Base-by-base conservation (phyloP, 768 basidiomycete genomes). In the Chalciporus chontae region DNA sequence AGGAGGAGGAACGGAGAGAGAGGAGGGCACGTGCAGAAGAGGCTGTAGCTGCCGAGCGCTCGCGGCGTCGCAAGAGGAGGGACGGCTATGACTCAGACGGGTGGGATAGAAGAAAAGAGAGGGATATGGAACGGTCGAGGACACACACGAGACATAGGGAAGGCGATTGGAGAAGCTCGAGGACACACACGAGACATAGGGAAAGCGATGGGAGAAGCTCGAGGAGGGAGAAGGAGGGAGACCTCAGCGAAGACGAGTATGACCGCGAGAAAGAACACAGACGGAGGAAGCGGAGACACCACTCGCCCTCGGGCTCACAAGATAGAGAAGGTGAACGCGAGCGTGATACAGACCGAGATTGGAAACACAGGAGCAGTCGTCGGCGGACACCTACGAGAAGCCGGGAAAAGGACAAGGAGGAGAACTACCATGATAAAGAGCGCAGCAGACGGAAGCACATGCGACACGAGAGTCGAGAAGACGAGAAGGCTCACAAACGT, bases 1-100 rank as follows among this genome's bases (percentile, higher is more conserved):
- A 83, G n/a, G 86, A 86, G 51, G 74, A 78, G 53, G 83, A 87
- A 62, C 71, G 80, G 51, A 72, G 61, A 40, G 85, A 87, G 56
- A 70, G 86, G 31, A 71, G 76, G 48, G 76, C 75, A 3, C 73
- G 90, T 3, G 90, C 90, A 0, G 79, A 87, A 61, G 90, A 93
- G 66, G 90, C 90, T 24, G 78, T 73, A 4, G 79, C 78, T 36
- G 89, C 86, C 3, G 84, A 84, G 66, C 76, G 78, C 52, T 66
- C 78, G 55, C 66, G 78, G 49, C 55, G 68, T 29, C 69, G 74
- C 41, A 58, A 64, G 42, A 65, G 63, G 58, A 67, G 67, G 42
- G 66, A 65, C 27, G 61, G 51, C 18, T 40, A 54, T 39, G 67
- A 49, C 56, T 56, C 54, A 34, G 69, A 54, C 55, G 64, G 34